Percentiles rank a stretch among this genome's conserved stretches.
Evolutionary conservation across 495 filamentous ascomycete species (phyloP).

Genomic region (Aspergillus egyptiacus): DNA sequence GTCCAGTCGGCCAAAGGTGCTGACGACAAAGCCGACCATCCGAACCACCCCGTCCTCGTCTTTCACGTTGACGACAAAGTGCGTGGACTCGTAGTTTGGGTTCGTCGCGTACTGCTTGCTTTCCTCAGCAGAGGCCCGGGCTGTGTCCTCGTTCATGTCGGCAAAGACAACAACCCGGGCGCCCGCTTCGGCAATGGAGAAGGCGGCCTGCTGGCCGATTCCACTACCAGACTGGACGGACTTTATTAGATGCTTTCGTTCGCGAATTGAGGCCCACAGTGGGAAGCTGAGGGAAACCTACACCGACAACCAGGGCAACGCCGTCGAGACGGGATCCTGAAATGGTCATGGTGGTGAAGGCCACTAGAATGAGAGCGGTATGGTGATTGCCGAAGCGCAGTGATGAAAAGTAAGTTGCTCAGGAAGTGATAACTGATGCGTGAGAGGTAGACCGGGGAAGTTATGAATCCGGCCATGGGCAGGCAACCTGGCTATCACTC

Average conservation of each 20-base stretch:
- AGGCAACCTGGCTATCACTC: too few species aligned
- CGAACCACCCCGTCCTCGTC: neutral
- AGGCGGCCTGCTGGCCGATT: constrained; percentile 1
- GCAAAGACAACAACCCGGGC: neutral
- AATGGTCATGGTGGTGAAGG: neutral
- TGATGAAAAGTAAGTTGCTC: neutral
- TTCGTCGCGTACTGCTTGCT: neutral
- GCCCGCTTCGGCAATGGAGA: neutral
- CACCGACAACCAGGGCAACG: constrained; percentile 1
- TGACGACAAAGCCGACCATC: neutral
- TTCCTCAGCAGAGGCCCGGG: neutral
- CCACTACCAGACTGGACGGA: neutral
- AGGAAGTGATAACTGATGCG: too few species aligned
- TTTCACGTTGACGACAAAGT: neutral
- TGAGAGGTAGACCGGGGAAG: too few species aligned
- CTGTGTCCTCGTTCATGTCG: neutral
- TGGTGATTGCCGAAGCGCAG: neutral
- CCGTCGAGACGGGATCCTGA: neutral
- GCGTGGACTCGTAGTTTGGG: neutral
- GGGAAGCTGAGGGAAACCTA: neutral
- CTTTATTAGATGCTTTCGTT: neutral
- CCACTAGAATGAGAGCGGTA: neutral
- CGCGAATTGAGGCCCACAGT: neutral
- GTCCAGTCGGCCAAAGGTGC: neutral
- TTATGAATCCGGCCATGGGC: too few species aligned